Percentiles rank a stretch among this genome's conserved stretches.
These are phyloP conservation scores for Lachnellula suecica DNA, from an alignment of 2,329 filamentous ascomycete species.

Conservation along the genomic window DNA sequence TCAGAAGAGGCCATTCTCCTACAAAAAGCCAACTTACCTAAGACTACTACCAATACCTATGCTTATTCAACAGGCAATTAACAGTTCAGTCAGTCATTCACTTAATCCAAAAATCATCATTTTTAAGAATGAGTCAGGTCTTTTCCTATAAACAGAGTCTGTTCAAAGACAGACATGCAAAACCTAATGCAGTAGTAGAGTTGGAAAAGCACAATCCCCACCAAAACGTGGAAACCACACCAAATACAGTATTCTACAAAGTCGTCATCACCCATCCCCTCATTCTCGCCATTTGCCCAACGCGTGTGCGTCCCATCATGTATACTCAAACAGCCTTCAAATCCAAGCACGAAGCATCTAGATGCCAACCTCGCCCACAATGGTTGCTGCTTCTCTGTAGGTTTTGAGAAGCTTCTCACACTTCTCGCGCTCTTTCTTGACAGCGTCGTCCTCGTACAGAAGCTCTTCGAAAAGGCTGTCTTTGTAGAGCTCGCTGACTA, in stretches of 20 bases:
- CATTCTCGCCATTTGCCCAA: too few species aligned
- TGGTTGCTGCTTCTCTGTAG: slow-evolving; percentile 96
- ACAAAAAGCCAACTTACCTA: too few species aligned
- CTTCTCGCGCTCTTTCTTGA: slow-evolving; percentile 97
- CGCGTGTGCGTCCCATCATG: slow-evolving; percentile 11
- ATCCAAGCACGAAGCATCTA: slow-evolving; percentile 13
- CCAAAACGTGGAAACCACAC: slow-evolving; percentile 11
- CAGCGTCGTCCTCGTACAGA: slow-evolving; percentile 93
- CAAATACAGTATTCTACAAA: slow-evolving; percentile 30
- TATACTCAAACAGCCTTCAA: slow-evolving; percentile 15
- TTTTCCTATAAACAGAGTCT: too few species aligned
- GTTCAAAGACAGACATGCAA: slow-evolving; percentile 3
- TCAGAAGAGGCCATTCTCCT: too few species aligned
- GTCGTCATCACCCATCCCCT: slow-evolving; percentile 12
- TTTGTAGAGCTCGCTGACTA: slow-evolving; percentile 94
- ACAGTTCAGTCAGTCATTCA: too few species aligned
- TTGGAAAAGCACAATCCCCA: slow-evolving; percentile 11
- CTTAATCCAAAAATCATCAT: too few species aligned
- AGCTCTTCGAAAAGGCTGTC: slow-evolving; percentile 89
- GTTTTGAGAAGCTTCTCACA: slow-evolving; percentile 94
- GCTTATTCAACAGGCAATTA: too few species aligned
- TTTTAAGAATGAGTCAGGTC: too few species aligned
- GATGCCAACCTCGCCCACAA: slow-evolving; percentile 93
- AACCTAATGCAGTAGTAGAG: slow-evolving; percentile 11
- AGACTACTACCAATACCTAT: too few species aligned